These are phyloP conservation scores for Yamadazyma trypodendri DNA, from an alignment of 1,139 yeast species.

Conservation along the genomic window DNA sequence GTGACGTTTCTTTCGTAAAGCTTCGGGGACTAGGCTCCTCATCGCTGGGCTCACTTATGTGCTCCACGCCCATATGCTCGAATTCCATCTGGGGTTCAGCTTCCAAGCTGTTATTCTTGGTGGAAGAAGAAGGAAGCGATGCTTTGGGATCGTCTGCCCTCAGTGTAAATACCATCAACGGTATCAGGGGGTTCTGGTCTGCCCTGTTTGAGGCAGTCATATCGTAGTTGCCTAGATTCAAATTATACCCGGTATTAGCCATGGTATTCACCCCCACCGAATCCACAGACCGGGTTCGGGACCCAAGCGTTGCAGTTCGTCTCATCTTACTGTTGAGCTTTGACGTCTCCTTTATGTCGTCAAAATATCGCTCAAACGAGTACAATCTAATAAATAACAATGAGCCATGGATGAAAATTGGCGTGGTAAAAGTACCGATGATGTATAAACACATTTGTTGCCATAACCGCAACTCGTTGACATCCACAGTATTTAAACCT, in stretches of 20 bases:
- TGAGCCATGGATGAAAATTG: conserved; percentile 83
- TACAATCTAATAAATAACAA: conserved; percentile 78
- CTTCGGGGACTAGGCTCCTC: conserved; percentile 19
- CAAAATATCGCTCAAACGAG: conserved; percentile 88
- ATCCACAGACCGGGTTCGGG: conserved; percentile 41
- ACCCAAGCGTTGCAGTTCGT: conserved; percentile 65
- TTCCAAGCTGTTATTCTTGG: neutral
- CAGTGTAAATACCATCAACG: neutral
- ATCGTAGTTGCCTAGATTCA: conserved; percentile 14
- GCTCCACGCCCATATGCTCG: conserved; percentile 20
- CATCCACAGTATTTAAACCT: conserved; percentile 78
- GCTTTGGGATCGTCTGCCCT: neutral
- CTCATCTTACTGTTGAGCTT: conserved; percentile 77
- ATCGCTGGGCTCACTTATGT: conserved; percentile 43
- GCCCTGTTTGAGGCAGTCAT: conserved; percentile 11
- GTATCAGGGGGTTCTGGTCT: neutral
- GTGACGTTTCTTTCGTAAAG: neutral
- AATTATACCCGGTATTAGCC: conserved; percentile 39
- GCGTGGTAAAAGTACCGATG: conserved; percentile 69
- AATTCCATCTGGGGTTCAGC: no score
- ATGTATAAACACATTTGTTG: conserved; percentile 75
- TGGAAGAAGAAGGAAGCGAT: neutral
- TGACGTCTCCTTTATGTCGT: conserved; percentile 72
- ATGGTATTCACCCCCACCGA: conserved; percentile 36
- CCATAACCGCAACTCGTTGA: conserved; percentile 60